Evolutionary conservation across 495 filamentous ascomycete genomes (phyloP), one percentile per base, ranked within the genome.

Genomic region (Neurospora sp.): DNA sequence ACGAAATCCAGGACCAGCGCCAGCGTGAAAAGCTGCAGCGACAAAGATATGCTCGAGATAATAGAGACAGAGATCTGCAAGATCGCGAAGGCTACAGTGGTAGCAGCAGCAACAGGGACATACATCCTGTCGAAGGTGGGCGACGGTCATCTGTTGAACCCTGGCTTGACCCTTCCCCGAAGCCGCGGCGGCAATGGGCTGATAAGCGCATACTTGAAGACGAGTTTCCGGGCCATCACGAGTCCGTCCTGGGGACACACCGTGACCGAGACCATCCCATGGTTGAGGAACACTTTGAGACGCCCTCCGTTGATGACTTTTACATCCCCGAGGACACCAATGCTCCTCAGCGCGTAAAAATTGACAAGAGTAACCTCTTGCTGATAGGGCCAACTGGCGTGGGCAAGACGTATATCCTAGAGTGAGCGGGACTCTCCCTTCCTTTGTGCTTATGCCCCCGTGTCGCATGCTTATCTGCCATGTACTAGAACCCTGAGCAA

Each of bases 281-380:
- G 54, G 54, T 16, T 35, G 79, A 81, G 40, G 73, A 74, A 35
- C 39, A 72, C 1, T 69, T 66, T 27, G 74, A 78, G 5, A 23
- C 71, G 4, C 49, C 76, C 5, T 71, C 78, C 11, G 23, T 44
- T 5, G 83, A 84, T 72, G 73, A 74, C 35, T 82, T 82, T 62
- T 83, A 82, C 72, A 78, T 83, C 66, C 78, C 78, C 10, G 85
- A 87, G 71, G 82, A 90, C 42, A 23, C 76, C 12, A 73, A 73
- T 16, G 85, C 89, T 80, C 82, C 83, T 16, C 87, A 87, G 2
- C 89, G 91, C 27, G 84, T 96, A 44, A 92, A 93, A 62, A 89
- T 99, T 44, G 96, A 98, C 78, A 99, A 99, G 84, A 96, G 94
- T 72, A 99, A 99, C 79, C 87, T 99, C n/a, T 83, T 98, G 35